Evolutionary conservation across 2,329 filamentous ascomycete genomes (phyloP).

Genomic region (Talaromyces sp.): DNA sequence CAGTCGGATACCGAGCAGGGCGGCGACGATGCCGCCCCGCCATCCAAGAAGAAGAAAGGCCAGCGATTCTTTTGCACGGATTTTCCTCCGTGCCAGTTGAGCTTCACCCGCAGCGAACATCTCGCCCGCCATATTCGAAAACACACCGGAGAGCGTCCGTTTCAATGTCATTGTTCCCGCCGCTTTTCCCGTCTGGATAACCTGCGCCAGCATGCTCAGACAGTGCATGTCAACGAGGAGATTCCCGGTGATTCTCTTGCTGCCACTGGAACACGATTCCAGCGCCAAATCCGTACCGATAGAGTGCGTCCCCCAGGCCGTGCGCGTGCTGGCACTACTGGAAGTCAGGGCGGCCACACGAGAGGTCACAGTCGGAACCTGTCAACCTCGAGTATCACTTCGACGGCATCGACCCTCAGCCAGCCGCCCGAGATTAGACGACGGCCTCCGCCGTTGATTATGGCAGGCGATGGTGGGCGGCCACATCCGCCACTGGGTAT

Average conservation of each 20-base stretch:
- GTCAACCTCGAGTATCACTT: conserved; percentile 80
- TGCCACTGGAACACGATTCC: conserved; percentile 84
- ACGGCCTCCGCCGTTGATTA: conserved; percentile 74
- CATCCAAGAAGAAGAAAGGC: conserved; percentile 91
- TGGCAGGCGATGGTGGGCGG: conserved; percentile 64
- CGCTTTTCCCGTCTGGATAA: conserved; percentile 94
- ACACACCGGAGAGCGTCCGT: conserved; percentile 94
- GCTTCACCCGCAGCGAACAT: conserved; percentile 94
- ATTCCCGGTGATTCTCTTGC: conserved; percentile 92
- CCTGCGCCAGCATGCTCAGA: conserved; percentile 91
- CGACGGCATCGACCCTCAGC: conserved; percentile 63
- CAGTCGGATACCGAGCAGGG: conserved; percentile 55
- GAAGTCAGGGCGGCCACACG: conserved; percentile 63
- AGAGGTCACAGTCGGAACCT: conserved; percentile 79
- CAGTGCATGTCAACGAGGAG: conserved; percentile 94
- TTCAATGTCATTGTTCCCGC: conserved; percentile 90
- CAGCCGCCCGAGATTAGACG: conserved; percentile 59
- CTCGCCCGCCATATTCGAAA: conserved; percentile 94
- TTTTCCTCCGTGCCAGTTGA: conserved; percentile 86
- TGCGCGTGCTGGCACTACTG: conserved; percentile 69
- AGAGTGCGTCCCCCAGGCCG: conserved; percentile 65
- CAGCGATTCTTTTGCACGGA: conserved; percentile 95
- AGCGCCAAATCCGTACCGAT: conserved; percentile 85
- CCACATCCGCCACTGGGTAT: conserved; percentile 61
- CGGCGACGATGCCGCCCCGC: conserved; percentile 47